Base-by-base conservation (phyloP, 2,329 filamentous ascomycete species). In the Trichophyton simii region DNA sequence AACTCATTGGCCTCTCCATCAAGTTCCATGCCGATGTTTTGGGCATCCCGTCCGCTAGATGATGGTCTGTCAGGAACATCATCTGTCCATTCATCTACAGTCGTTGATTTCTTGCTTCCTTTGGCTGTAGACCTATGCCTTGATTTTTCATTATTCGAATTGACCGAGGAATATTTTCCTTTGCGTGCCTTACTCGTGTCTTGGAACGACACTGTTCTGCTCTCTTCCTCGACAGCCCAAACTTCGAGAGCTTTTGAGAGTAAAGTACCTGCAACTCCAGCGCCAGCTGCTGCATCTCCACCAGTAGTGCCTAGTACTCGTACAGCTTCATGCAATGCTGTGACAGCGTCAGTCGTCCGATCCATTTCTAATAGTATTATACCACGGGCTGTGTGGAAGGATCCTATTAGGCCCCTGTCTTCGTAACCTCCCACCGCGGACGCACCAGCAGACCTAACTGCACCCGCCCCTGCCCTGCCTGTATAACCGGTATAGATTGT, bases 281-380 rank as follows among this genome's bases (percentile, higher is more conserved):
- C 77, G 59, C 77, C 77, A 3, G 76, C 76, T 3, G 77, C 75
- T 34, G 73, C 74, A 65, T 79, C 77, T 2, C 76, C 76, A 3
- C 77, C 77, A 57, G 72, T 76, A 0, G 74, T 72, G 2, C 75
- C 75, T 3, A 78, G 65, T 1, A 79, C 74, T 31, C 77, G 72
- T n/a, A 79, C 77, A 5, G 77, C 76, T 72, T 96, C 89, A 67
- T 97, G 94, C 28, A 97, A 78, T 2, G 89, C 85, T 8, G 86
- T 80, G 3, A 94, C 86, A 0, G 92, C 92, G 54, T 95, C 87
- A 67, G 87, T 87, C 0, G 84, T 83, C 58, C 83, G 80, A 15
- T 83, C 84, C 66, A 90, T 79, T 68, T 96, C 90, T 66, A 97
- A 81, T 60, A 92, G 80, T 11, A 95, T 87, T 15, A 97, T 78